phyloP scores from a whole-genome alignment of 140 eudicot genomes.

The Ambrosia hybrid region DNA sequence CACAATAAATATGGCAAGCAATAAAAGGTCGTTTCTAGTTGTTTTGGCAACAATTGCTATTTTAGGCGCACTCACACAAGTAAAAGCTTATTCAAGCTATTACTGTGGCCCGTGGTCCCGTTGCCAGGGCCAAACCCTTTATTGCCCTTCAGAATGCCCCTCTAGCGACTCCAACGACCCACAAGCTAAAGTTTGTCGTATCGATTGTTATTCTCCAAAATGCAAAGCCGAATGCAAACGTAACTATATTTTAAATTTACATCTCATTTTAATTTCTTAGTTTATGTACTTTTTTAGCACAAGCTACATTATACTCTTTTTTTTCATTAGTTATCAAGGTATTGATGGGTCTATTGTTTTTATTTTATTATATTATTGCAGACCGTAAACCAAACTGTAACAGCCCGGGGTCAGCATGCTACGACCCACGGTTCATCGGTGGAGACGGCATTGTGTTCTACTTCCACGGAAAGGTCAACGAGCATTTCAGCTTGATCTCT shows the following conservation, averaged over 20 bases:
- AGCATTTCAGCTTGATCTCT: slow-evolving; percentile 44
- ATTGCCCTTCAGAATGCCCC: slow-evolving; percentile 61
- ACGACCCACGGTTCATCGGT: slow-evolving; percentile 50
- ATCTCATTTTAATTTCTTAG: neutral
- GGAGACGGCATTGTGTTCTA: slow-evolving; percentile 47
- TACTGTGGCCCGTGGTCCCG: slow-evolving; percentile 36
- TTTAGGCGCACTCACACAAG: slow-evolving; percentile 26
- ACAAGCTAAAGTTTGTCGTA: slow-evolving; percentile 41
- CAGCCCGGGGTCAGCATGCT: slow-evolving; percentile 51
- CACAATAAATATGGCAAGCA: slow-evolving; percentile 15
- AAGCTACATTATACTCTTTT: neutral
- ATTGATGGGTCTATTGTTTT: neutral
- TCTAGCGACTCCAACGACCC: slow-evolving; percentile 39
- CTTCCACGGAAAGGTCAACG: slow-evolving; percentile 49
- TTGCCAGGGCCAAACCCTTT: slow-evolving; percentile 29
- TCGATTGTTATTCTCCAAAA: slow-evolving; percentile 41
- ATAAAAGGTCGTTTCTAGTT: slow-evolving; percentile 3
- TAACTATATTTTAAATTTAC: neutral
- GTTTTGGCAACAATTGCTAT: slow-evolving; percentile 21
- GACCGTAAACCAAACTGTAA: slow-evolving; percentile 37
- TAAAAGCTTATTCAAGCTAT: slow-evolving; percentile 28
- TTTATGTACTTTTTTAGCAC: neutral
- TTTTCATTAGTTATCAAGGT: neutral
- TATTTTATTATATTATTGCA: neutral
- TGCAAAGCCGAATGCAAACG: slow-evolving; percentile 43